Percentiles rank a stretch among this genome's conserved stretches.
phyloP scores from a whole-genome alignment of 2,329 filamentous ascomycete species.

The Lomentospora prolificans region DNA sequence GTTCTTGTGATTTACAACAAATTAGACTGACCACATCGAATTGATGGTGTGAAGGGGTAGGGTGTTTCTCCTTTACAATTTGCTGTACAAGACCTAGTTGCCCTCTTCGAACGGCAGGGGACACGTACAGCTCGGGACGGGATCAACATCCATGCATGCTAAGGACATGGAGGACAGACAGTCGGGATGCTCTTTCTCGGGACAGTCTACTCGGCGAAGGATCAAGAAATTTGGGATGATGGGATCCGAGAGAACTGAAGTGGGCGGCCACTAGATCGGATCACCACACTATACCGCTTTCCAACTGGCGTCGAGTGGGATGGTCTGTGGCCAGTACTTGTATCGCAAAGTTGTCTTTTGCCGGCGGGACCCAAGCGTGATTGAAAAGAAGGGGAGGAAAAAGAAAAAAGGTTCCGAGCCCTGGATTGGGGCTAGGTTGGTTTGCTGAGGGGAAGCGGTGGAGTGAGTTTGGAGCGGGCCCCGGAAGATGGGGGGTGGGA shows the following conservation, averaged over 20 bases:
- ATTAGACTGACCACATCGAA: neutral
- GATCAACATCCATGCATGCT: neutral
- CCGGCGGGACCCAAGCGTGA: neutral
- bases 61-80: neutral
- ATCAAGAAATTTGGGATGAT: neutral
- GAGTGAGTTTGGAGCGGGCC: neutral
- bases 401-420: neutral
- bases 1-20: neutral
- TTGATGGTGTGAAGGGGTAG: neutral
- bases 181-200: constrained; percentile 1
- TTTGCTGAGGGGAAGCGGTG: neutral
- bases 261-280: neutral
- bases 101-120: too few relatives aligned
- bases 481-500: neutral
- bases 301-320: neutral
- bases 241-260: too few relatives aligned
- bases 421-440: neutral
- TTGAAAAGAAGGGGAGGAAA: neutral
- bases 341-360: neutral
- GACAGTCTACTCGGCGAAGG: neutral
- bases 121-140: neutral
- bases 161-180: neutral
- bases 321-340: neutral
- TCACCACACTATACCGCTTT: constrained; percentile 4
- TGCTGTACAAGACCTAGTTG: too few relatives aligned